Conservation (phyloP, 208 protist species). For the Spongospora subterranea region DNA sequence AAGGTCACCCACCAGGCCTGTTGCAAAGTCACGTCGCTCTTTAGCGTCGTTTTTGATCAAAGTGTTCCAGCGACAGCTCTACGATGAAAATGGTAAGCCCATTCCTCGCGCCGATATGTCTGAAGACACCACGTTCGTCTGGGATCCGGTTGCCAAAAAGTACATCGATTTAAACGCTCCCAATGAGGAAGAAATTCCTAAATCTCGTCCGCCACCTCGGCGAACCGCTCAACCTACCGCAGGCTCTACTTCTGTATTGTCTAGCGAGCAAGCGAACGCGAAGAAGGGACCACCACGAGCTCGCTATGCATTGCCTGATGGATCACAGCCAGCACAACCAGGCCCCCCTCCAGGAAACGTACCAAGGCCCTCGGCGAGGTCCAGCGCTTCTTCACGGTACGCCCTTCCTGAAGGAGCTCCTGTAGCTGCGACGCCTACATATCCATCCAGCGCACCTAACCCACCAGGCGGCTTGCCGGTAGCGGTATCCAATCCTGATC, state of each 20-base stretch:
- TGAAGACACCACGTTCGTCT: constrained; percentile 24
- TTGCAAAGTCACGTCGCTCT: not conserved
- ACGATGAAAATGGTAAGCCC: constrained; percentile 55
- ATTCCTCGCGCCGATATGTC: constrained; percentile 21
- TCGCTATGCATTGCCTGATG: constrained; percentile 33
- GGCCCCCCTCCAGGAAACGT: not conserved
- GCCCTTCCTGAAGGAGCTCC: not conserved
- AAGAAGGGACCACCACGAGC: not conserved
- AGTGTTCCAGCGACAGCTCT: not conserved
- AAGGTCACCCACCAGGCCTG: no score
- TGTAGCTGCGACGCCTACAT: not conserved
- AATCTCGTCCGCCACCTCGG: not conserved
- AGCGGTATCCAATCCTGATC: not conserved
- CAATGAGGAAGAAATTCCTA: not conserved
- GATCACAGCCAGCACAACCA: not conserved
- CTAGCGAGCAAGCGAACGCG: not conserved
- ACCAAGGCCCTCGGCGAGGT: no score
- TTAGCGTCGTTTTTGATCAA: not conserved
- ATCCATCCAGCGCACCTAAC: not conserved
- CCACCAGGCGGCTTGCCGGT: not conserved
- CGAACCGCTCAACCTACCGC: not conserved
- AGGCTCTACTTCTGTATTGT: not conserved
- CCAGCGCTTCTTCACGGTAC: not conserved
- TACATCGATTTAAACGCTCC: constrained; percentile 45
- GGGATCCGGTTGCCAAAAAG: constrained; percentile 44